Percentiles rank a stretch among this genome's conserved stretches.
Conservation (phyloP, 2,329 filamentous ascomycete species). For the Colletotrichum sp. region DNA sequence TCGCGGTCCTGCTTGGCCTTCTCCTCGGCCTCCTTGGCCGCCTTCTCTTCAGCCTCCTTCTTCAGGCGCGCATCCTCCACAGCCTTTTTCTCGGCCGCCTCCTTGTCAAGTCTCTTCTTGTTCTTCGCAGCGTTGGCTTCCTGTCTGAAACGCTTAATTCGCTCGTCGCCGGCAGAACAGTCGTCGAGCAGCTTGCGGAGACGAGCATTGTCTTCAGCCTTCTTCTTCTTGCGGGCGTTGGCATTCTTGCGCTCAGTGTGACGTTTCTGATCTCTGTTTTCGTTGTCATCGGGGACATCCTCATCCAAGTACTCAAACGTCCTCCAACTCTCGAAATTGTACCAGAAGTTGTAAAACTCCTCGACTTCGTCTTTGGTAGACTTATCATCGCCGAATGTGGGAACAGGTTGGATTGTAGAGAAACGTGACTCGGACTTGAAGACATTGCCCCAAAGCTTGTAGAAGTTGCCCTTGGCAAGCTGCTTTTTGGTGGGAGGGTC, state of each 20-base stretch:
- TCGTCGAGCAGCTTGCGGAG: constrained; percentile 91
- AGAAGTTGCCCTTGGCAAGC: constrained; percentile 78
- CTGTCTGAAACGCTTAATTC: constrained; percentile 97
- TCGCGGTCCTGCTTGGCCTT: constrained; percentile 85
- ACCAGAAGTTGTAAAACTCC: constrained; percentile 99
- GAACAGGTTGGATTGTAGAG: constrained; percentile 89
- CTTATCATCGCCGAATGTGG: constrained; percentile 82
- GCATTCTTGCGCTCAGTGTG: constrained; percentile 98
- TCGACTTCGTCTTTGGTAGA: constrained; percentile 90
- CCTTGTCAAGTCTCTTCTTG: constrained; percentile 89
- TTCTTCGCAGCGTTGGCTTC: constrained; percentile 93
- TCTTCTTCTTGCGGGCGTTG: constrained; percentile 98
- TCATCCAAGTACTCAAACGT: constrained; percentile 98
- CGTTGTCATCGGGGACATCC: constrained; percentile 98
- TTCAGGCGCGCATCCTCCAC: constrained; percentile 84
- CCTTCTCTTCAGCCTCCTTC: constrained; percentile 83
- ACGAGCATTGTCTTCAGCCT: constrained; percentile 94
- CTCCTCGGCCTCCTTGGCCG: constrained; percentile 83
- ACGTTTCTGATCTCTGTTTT: constrained; percentile 98
- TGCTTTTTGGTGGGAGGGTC: constrained; percentile 94
- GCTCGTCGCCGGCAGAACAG: constrained; percentile 82
- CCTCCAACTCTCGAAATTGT: constrained; percentile 98
- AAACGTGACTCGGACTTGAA: constrained; percentile 95
- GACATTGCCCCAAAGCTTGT: constrained; percentile 90
- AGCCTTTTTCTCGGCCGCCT: constrained; percentile 87